Base-by-base conservation (phyloP, 352 stramenopile genomes). In the Aphanomyces invadans region DNA sequence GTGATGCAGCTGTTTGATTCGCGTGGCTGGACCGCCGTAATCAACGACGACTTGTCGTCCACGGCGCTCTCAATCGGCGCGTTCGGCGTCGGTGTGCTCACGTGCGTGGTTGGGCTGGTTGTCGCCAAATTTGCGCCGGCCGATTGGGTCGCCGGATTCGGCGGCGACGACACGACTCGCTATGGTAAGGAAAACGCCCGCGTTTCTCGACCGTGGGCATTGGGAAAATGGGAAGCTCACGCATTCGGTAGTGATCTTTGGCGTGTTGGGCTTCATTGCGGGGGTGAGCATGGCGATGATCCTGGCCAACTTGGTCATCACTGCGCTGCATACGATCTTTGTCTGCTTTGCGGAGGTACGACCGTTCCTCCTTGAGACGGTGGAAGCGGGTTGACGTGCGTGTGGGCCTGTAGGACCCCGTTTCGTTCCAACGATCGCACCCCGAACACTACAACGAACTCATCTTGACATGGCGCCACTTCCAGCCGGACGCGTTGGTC, bases 31-130 rank as follows among this genome's bases (percentile, higher is more conserved):
- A 95, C 86, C 23, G 85, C 85, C 9, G 80, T 96, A 55, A 96
- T 96, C 74, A 95, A 93, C 65, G 87, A 96, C 70, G 86, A 96
- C 71, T 76, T 96, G 56, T 88, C 86, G 49, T 90, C 87, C 31
- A 77, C 74, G 1, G 83, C 88, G 3, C 75, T 97, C 39, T 86
- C 76, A 23, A 90, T 97, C 63, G 85, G 87, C 15, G 83, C 78
- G 1, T 59, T 97, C 31, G 86, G 84, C 4, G 86, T 95, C 21
- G 89, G 89, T 49, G 54, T 86, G 7, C 77, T 89, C 23, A 86
- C 78, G 29, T 81, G 74, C 68, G 79, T 79, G 53, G 55, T 89
- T 55, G 84, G 81, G 1, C 56, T 89, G 25, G 54, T 92, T 19
- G 81, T 90, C 66, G 82, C 83, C 33, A 75, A 82, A 44, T 90